Conservation (phyloP, 2,329 filamentous ascomycete species). For the Epichloe glyceriae region DNA sequence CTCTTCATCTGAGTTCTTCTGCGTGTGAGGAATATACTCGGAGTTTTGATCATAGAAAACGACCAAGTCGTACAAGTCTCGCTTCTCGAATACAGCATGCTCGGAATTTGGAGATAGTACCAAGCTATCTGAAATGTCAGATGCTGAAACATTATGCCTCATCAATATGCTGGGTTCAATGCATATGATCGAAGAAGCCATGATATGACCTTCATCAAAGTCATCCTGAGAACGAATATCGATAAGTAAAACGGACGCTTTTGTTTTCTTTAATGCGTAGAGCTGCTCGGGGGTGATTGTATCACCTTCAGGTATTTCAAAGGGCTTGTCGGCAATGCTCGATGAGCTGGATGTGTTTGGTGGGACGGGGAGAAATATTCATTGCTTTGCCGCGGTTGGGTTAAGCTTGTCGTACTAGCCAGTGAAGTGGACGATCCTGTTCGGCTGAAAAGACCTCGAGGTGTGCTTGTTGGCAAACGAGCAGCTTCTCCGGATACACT, state of each 20-base stretch:
- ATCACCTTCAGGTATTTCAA: conserved; percentile 41
- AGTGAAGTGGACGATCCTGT: conserved; percentile 38
- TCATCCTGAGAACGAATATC: conserved; percentile 70
- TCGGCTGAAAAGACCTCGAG: conserved; percentile 49
- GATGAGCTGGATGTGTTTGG: conserved; percentile 16
- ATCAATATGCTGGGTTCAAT: conserved; percentile 68
- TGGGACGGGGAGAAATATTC: conserved; percentile 19
- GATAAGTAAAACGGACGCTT: conserved; percentile 59
- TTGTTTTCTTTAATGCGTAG: conserved; percentile 51
- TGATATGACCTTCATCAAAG: conserved; percentile 83
- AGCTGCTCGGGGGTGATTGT: conserved; percentile 57
- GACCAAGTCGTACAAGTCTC: conserved; percentile 69
- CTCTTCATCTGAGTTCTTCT: conserved; percentile 26
- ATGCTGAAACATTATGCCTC: conserved; percentile 51
- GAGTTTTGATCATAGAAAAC: conserved; percentile 78
- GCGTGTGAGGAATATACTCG: conserved; percentile 30
- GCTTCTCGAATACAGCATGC: conserved; percentile 56
- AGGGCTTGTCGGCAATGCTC: conserved; percentile 22
- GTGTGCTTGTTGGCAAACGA: conserved; percentile 50
- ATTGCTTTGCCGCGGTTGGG: conserved; percentile 15
- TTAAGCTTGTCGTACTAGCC: conserved; percentile 15
- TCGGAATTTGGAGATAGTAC: conserved; percentile 64
- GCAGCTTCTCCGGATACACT: conserved; percentile 53
- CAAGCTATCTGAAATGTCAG: conserved; percentile 52
- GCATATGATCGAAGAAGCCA: conserved; percentile 72